Evolutionary conservation across 768 basidiomycete genomes (phyloP), one percentile per base, ranked within the genome.

Genomic region (Suillus placidus): DNA sequence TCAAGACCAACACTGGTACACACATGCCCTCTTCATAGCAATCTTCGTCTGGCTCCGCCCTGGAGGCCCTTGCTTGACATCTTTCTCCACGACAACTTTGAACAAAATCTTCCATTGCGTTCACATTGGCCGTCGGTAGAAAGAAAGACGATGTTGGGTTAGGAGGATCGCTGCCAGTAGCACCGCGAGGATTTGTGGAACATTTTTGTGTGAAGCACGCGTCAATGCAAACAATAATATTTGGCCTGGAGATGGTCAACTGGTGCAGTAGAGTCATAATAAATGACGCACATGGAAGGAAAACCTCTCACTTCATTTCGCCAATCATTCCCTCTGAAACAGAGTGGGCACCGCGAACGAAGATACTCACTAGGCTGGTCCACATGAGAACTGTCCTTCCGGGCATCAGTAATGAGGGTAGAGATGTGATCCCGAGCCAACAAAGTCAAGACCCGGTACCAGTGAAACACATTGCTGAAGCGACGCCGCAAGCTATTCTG

Each of bases 151-250:
- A 9, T 54, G 56, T 64, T 2, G 20, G 55, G 32, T 60, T 64
- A 14, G 35, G 30, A n/a, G 30, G 54, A 57, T 64, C 40, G 23
- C 34, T 69, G 1, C 54, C 37, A 14, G 65, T 45, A 3, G 61
- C 61, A 14, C 66, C 60, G 4, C 57, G 37, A n/a, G 67, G 67
- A 42, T 70, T 67, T 4, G 71, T 68, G 13, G 26, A 38, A 14
- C 60, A 26, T 61, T 79, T 78, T 63, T 80, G 79, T 26, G 71
- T 76, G 62, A 80, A 79, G 65, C 74, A 77, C 1, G 71, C 74
- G 66, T 80, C 78, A 13, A 75, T 20, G 54, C 75, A 78, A 4
- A 77, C 73, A 54, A 77, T 67, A 16, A 71, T 62, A 69, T 78
- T 73, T 45, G 66, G 60, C 9, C 73, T 74, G 40, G 14, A 61